phyloP scores from a whole-genome alignment of 441 rosid genomes.

The Dalechampia spathulata region DNA sequence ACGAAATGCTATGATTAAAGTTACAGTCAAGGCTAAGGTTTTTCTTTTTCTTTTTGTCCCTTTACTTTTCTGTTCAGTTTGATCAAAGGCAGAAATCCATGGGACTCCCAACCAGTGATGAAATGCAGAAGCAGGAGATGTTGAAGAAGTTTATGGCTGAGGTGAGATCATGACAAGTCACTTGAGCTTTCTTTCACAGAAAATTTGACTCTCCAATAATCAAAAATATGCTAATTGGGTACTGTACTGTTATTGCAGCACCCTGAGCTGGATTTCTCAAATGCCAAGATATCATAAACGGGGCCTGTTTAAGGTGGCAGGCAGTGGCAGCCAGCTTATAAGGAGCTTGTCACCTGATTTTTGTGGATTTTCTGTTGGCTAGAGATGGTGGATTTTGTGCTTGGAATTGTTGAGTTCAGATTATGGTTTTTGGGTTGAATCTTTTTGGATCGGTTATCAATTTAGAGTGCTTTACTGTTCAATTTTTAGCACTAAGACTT shows the following conservation, averaged over 20 bases:
- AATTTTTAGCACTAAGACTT: too few relatives aligned
- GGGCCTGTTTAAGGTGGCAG: background rate
- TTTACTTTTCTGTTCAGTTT: slow-evolving; percentile 39
- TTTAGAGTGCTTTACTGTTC: too few relatives aligned
- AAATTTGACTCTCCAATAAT: background rate
- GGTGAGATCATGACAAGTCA: slow-evolving; percentile 31
- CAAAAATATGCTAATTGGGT: slow-evolving; percentile 6
- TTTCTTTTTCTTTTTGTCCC: background rate
- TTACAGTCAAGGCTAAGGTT: too few relatives aligned
- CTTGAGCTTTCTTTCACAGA: background rate
- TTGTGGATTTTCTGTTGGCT: slow-evolving; percentile 4
- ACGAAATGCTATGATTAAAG: too few relatives aligned
- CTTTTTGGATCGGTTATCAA: too few relatives aligned
- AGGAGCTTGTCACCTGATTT: background rate
- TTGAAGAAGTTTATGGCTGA: slow-evolving; percentile 90
- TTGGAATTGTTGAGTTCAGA: too few relatives aligned
- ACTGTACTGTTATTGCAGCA: slow-evolving; percentile 40
- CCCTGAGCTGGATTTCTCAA: slow-evolving; percentile 90
- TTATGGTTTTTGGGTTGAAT: too few relatives aligned
- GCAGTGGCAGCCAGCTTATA: background rate
- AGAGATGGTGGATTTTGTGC: background rate
- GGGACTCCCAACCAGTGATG: slow-evolving; percentile 97
- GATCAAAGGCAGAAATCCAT: slow-evolving; percentile 93
- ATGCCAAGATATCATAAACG: slow-evolving; percentile 39
- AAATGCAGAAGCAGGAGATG: slow-evolving; percentile 86